These are phyloP conservation scores for Bolboschoenus planiculmis DNA, from an alignment of 176 grass and related monocot genomes.

Conservation along the genomic window DNA sequence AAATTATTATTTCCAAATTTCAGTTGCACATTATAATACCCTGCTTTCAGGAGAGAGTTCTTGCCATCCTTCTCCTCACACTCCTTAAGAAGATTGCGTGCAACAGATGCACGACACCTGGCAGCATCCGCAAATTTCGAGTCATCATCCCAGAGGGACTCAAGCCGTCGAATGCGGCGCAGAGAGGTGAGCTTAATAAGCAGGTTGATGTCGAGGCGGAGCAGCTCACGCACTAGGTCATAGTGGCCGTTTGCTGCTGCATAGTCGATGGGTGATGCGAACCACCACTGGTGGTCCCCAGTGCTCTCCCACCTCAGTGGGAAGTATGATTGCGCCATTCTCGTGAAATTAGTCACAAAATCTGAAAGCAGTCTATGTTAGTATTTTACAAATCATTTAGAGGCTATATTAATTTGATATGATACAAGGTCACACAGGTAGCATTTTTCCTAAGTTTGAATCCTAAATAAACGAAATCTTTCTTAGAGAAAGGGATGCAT, in stretches of 20 bases:
- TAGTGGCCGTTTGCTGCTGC: slow-evolving; percentile 87
- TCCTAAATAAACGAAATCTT: not conserved
- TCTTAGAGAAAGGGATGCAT: not conserved
- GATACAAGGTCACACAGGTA: not conserved
- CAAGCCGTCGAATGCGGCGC: slow-evolving; percentile 79
- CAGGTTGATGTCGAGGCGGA: slow-evolving; percentile 85
- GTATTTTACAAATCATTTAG: not conserved
- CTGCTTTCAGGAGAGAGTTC: slow-evolving; percentile 74
- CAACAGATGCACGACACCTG: slow-evolving; percentile 43
- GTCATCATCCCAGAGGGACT: slow-evolving; percentile 88
- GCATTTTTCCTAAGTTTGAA: not conserved
- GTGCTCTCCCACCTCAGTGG: slow-evolving; percentile 97
- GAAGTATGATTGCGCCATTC: slow-evolving; percentile 60
- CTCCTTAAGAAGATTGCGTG: slow-evolving; percentile 49
- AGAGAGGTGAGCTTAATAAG: slow-evolving; percentile 98
- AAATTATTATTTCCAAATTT: slow-evolving; percentile 1
- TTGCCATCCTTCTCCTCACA: slow-evolving; percentile 59
- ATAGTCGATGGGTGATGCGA: slow-evolving; percentile 86
- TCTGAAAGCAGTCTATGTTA: not conserved
- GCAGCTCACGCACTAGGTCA: slow-evolving; percentile 80
- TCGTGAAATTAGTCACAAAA: not conserved
- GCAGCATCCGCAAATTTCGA: slow-evolving; percentile 43
- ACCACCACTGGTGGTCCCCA: slow-evolving; percentile 93
- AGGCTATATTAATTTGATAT: not conserved
- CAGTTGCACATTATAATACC: slow-evolving; percentile 13